phyloP scores from a whole-genome alignment of 495 filamentous ascomycete species.

The Lasiosphaeriaceae sp. region DNA sequence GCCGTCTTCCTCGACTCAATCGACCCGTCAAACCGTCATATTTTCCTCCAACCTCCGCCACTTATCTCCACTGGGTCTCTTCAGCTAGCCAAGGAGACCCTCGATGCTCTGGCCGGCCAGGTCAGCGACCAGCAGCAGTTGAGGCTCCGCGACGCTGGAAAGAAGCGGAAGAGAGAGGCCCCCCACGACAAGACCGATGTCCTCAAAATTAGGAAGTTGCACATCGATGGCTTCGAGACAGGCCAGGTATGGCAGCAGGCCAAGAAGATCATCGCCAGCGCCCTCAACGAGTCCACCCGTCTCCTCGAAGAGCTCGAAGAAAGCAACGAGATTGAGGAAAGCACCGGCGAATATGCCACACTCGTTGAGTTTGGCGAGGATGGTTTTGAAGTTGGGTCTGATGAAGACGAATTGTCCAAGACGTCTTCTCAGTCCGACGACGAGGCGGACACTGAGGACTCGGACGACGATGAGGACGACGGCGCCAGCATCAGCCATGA shows the following conservation, averaged over 20 bases:
- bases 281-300: slow-evolving; percentile 40
- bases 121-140: slow-evolving; percentile 62
- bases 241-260: slow-evolving; percentile 95
- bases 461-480: slow-evolving; percentile 41
- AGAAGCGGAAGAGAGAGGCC: slow-evolving; percentile 63
- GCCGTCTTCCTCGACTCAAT: slow-evolving; percentile 47
- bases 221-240: slow-evolving; percentile 82
- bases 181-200: slow-evolving; percentile 33
- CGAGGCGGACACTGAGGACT: slow-evolving; percentile 36
- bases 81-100: slow-evolving; percentile 65
- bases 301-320: slow-evolving; percentile 47
- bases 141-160: slow-evolving; percentile 51
- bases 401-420: slow-evolving; percentile 26
- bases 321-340: slow-evolving; percentile 26
- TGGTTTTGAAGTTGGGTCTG: slow-evolving; percentile 44
- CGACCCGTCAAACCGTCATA: slow-evolving; percentile 46
- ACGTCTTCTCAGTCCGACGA: slow-evolving; percentile 15
- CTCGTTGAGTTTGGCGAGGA: slow-evolving; percentile 42
- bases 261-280: slow-evolving; percentile 63
- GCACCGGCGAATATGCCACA: slow-evolving; percentile 18
- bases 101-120: slow-evolving; percentile 70
- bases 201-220: slow-evolving; percentile 70
- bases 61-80: slow-evolving; percentile 62
- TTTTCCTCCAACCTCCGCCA: slow-evolving; percentile 66
- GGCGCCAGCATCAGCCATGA: slow-evolving; percentile 39